Evolutionary conservation across 495 filamentous ascomycete species (phyloP).

Genomic region (Talaromyces liani): DNA sequence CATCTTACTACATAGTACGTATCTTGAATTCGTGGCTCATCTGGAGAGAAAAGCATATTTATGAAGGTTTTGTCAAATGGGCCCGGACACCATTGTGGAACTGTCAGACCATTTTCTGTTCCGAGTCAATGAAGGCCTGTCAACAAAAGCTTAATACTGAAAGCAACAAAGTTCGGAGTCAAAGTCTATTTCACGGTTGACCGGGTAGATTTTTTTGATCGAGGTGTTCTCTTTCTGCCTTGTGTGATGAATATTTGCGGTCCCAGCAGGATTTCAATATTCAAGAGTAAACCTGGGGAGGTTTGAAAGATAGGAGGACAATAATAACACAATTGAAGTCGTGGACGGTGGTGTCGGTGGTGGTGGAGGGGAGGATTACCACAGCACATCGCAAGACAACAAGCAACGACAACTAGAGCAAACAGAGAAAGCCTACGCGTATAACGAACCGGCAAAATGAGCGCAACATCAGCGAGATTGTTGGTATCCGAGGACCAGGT

Average conservation of each 20-base stretch:
- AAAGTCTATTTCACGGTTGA: background rate
- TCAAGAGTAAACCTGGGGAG: background rate
- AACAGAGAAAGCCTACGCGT: background rate
- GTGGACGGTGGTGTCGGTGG: background rate
- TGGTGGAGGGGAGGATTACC: background rate
- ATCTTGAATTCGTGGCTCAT: background rate
- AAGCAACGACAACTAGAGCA: background rate
- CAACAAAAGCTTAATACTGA: background rate
- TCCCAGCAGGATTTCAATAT: background rate
- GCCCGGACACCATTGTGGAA: background rate
- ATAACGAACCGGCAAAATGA: background rate
- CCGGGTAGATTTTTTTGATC: background rate
- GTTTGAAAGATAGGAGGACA: background rate
- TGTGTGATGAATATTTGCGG: background rate
- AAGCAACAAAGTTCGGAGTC: background rate
- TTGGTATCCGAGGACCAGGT: slow-evolving; percentile 6
- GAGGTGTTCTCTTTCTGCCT: background rate
- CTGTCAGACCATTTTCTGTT: background rate
- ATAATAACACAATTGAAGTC: background rate
- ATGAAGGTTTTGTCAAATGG: background rate
- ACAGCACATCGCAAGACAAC: background rate
- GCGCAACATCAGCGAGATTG: background rate
- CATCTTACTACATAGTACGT: background rate
- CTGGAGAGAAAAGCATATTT: background rate
- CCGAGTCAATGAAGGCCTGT: background rate